Evolutionary conservation across 352 stramenopile species (phyloP).

Genomic region (Phytophthora pistaciae): DNA sequence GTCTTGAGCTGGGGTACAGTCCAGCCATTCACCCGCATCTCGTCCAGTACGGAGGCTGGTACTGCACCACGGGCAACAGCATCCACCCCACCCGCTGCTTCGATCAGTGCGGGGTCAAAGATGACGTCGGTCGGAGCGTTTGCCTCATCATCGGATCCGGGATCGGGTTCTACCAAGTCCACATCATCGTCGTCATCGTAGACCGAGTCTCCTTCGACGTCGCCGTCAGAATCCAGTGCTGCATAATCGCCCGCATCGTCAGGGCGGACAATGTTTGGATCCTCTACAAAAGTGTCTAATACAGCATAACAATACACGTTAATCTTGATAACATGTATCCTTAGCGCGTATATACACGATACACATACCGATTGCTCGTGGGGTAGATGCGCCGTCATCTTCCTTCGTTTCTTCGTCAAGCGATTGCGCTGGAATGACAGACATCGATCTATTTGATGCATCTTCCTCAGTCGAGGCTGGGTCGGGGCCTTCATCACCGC

Average conservation of each 20-base stretch:
- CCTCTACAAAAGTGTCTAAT: not conserved
- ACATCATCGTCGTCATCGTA: slow-evolving; percentile 17
- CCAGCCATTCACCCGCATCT: slow-evolving; percentile 5
- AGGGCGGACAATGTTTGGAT: slow-evolving; percentile 4
- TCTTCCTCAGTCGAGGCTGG: not conserved
- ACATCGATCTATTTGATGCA: not conserved
- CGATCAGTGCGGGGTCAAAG: slow-evolving; percentile 11
- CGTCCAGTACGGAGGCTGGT: not conserved
- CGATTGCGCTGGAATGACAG: not conserved
- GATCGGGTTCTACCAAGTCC: not conserved
- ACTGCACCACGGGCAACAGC: not conserved
- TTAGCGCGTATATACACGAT: slow-evolving; percentile 11
- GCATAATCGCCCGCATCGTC: not conserved
- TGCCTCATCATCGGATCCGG: not conserved
- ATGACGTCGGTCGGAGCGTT: not conserved
- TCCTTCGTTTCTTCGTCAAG: not conserved
- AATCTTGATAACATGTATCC: slow-evolving; percentile 1
- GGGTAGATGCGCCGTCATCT: not conserved
- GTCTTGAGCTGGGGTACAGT: not conserved
- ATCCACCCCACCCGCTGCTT: not conserved
- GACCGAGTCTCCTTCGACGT: not conserved
- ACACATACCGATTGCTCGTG: not conserved
- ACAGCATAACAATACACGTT: slow-evolving; percentile 15
- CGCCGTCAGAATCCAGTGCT: slow-evolving; percentile 12
- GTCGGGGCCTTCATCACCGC: not conserved